Evolutionary conservation across 2,329 filamentous ascomycete species (phyloP).

Genomic region (Stemphylium beticola): DNA sequence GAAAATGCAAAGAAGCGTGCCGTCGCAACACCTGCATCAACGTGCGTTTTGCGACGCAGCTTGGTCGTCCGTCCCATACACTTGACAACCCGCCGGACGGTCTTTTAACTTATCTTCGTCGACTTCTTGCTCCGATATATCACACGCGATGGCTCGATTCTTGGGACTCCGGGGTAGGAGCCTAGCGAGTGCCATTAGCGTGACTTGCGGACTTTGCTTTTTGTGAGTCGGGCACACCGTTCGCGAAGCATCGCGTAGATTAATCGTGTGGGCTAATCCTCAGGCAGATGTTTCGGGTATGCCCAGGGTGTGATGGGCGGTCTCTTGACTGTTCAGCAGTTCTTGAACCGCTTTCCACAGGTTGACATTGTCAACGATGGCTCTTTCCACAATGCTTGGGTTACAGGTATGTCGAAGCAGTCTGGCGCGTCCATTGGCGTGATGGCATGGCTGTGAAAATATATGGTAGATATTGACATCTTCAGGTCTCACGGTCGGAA

Average conservation of each 20-base stretch:
- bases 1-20: not conserved
- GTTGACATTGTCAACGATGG: slow-evolving; percentile 31
- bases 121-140: not conserved
- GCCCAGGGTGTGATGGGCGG: slow-evolving; percentile 71
- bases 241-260: not conserved
- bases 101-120: not conserved
- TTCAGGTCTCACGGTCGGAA: slow-evolving; percentile 38
- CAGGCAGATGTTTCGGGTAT: slow-evolving; percentile 60
- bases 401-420: slow-evolving; percentile 26
- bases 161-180: slow-evolving; percentile 29
- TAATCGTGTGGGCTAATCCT: slow-evolving; percentile 14
- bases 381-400: slow-evolving; percentile 31
- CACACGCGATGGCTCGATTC: slow-evolving; percentile 28
- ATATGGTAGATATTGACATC: not conserved
- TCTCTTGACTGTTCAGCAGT: slow-evolving; percentile 71
- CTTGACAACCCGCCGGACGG: not conserved
- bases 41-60: not conserved
- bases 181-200: slow-evolving; percentile 31
- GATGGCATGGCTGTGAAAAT: not conserved
- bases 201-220: slow-evolving; percentile 37
- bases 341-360: slow-evolving; percentile 52
- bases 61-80: not conserved
- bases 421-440: not conserved
- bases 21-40: not conserved
- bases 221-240: slow-evolving; percentile 22